These are phyloP conservation scores for Atkinsonella texensis DNA, from an alignment of 2,329 filamentous ascomycete species.

Conservation along the genomic window DNA sequence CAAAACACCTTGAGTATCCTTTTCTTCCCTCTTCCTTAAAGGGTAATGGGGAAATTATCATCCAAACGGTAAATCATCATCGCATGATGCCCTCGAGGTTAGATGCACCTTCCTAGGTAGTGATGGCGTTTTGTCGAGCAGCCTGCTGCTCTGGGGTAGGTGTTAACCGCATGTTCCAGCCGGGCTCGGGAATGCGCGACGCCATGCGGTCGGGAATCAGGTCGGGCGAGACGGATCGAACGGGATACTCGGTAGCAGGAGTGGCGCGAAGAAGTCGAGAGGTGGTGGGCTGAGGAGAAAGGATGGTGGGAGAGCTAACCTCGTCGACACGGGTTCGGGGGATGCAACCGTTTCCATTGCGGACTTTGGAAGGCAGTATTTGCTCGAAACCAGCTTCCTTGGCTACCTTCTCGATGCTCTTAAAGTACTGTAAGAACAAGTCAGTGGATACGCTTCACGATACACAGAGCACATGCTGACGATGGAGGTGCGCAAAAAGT, in stretches of 20 bases:
- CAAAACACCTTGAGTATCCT: not conserved
- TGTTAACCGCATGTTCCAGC: slow-evolving; percentile 31
- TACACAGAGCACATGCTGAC: not conserved
- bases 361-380: slow-evolving; percentile 43
- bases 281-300: slow-evolving; percentile 42
- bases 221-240: slow-evolving; percentile 45
- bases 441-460: not conserved
- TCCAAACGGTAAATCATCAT: not conserved
- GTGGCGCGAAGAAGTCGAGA: slow-evolving; percentile 41
- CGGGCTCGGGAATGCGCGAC: slow-evolving; percentile 40
- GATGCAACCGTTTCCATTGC: slow-evolving; percentile 34
- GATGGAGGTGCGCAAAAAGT: not conserved
- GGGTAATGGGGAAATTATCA: not conserved
- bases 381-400: slow-evolving; percentile 44
- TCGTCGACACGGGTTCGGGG: slow-evolving; percentile 31
- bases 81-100: not conserved
- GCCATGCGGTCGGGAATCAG: slow-evolving; percentile 52
- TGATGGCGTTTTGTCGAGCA: slow-evolving; percentile 10
- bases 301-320: slow-evolving; percentile 32
- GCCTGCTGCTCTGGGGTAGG: slow-evolving; percentile 35
- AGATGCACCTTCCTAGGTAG: slow-evolving; percentile 5
- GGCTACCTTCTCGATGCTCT: slow-evolving; percentile 56
- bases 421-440: slow-evolving; percentile 43
- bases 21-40: not conserved
- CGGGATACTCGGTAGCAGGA: slow-evolving; percentile 41